A percentile compares a stretch with the other conserved stretches of the same genome.
These are phyloP conservation scores for Clohesyomyces aquaticus DNA, from an alignment of 495 filamentous ascomycete species.

Conservation along the genomic window DNA sequence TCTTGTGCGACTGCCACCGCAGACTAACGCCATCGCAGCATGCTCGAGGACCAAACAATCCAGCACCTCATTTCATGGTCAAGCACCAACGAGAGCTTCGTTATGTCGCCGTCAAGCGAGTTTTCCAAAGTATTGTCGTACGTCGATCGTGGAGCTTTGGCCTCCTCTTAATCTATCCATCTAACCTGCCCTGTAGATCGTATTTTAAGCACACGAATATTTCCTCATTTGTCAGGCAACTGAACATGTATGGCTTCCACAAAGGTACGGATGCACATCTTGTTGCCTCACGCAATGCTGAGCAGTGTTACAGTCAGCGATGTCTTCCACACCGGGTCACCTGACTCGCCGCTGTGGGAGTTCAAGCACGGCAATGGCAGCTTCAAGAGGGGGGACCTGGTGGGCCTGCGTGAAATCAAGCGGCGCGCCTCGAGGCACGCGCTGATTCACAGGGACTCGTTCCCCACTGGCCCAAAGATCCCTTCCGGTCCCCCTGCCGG, in stretches of 20 bases:
- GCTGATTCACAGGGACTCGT: slow-evolving; percentile 92
- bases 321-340: slow-evolving; percentile 95
- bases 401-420: slow-evolving; percentile 93
- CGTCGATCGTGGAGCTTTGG: slow-evolving; percentile 46
- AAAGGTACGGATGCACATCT: slow-evolving; percentile 69
- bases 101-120: slow-evolving; percentile 95
- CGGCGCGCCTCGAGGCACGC: slow-evolving; percentile 94
- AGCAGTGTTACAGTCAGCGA: slow-evolving; percentile 74
- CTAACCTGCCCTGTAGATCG: slow-evolving; percentile 58
- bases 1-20: neutral
- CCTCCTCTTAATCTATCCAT: slow-evolving; percentile 41
- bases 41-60: slow-evolving; percentile 92
- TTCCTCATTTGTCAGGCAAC: slow-evolving; percentile 94
- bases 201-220: slow-evolving; percentile 99
- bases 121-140: slow-evolving; percentile 99
- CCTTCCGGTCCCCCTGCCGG: slow-evolving; percentile 66
- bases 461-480: slow-evolving; percentile 69
- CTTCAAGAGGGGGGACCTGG: slow-evolving; percentile 92
- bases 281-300: slow-evolving; percentile 10
- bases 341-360: slow-evolving; percentile 95
- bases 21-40: slow-evolving; percentile 64
- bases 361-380: slow-evolving; percentile 98
- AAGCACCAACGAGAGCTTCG: slow-evolving; percentile 89
- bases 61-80: slow-evolving; percentile 98
- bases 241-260: slow-evolving; percentile 99